Evolutionary conservation across 2,329 filamentous ascomycete genomes (phyloP), one percentile per base, ranked within the genome.

Genomic region (Cladosporium cucumerinum): DNA sequence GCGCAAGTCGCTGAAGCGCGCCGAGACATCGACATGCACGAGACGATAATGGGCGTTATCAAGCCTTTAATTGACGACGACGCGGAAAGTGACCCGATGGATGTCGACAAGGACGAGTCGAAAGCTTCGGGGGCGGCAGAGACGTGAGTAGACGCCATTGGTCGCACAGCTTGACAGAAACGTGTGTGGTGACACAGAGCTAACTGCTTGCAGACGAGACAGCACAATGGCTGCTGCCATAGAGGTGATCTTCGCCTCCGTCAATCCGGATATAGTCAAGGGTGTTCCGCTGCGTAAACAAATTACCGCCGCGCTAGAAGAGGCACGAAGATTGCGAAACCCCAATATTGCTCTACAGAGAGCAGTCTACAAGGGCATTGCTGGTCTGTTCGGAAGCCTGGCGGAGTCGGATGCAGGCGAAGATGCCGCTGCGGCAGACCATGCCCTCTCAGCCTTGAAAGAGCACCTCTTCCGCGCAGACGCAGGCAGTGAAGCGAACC

Each of bases 1-100:
- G 93, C 91, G 73, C 83, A 87, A 63, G 90, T 94, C 71, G 85
- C 87, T n/a, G 84, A 85, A 43, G 85, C 85, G 16, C 84, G 90
- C 55, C 82, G 84, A 26, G 89, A 93, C 72, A 73, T 92, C 18
- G 86, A 93, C 69, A 81, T 96, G 77, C 86, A 90, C 70, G 79
- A 84, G 5, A 86, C 91, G 28, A 87, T 90, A 5, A 81, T 85
- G 4, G 82, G 82, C 6, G 85, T 96, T 60, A 86, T 91, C 14
- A 80, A 79, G 30, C 84, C 86, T 0, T 79, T 88, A 54, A 76
- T 96, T 36, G 58, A 65, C 21, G 86, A 88, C 51, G 84, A 87
- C 30, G 69, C 73, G 21, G 75, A 78, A 39, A 85, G 86, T 54
- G 86, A 89, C 67, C 82, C 82, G 64, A 92, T 92, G 89, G 89